Evolutionary conservation across 352 stramenopile genomes (phyloP).

Genomic region (Globisporangium cylindrosporum): DNA sequence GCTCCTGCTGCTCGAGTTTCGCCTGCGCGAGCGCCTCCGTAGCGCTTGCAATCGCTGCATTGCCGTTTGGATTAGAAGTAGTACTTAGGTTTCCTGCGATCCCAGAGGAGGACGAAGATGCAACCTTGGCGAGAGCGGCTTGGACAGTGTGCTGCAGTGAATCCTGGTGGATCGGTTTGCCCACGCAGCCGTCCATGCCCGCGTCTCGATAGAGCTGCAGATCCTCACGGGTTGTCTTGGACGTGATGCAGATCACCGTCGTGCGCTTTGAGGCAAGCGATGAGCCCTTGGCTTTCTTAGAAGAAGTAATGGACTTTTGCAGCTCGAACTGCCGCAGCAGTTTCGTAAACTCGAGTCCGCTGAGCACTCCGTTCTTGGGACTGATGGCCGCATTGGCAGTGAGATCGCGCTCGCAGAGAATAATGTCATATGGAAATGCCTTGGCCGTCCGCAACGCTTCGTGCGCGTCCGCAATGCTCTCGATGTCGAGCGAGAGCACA

Average conservation of each 20-base stretch:
- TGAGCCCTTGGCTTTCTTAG: not conserved
- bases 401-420: constrained; percentile 83
- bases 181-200: constrained; percentile 91
- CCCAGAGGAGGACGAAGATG: not conserved
- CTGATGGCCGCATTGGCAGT: not conserved
- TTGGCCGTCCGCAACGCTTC: constrained; percentile 54
- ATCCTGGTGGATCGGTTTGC: constrained; percentile 66
- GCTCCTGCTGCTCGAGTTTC: constrained; percentile 40
- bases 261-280: constrained; percentile 21
- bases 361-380: constrained; percentile 19
- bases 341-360: constrained; percentile 75
- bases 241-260: constrained; percentile 75
- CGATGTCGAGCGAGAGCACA: constrained; percentile 33
- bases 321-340: constrained; percentile 80
- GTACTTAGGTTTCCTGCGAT: not conserved
- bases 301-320: constrained; percentile 35
- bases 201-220: constrained; percentile 85
- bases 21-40: constrained; percentile 40
- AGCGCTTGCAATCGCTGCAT: constrained; percentile 28
- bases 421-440: constrained; percentile 67
- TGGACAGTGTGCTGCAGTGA: constrained; percentile 75
- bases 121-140: constrained; percentile 55
- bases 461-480: constrained; percentile 53
- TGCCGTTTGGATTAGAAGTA: not conserved
- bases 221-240: constrained; percentile 55